Evolutionary conservation across 345 rosid genomes (phyloP).

Genomic region (Lepidium aucheri): DNA sequence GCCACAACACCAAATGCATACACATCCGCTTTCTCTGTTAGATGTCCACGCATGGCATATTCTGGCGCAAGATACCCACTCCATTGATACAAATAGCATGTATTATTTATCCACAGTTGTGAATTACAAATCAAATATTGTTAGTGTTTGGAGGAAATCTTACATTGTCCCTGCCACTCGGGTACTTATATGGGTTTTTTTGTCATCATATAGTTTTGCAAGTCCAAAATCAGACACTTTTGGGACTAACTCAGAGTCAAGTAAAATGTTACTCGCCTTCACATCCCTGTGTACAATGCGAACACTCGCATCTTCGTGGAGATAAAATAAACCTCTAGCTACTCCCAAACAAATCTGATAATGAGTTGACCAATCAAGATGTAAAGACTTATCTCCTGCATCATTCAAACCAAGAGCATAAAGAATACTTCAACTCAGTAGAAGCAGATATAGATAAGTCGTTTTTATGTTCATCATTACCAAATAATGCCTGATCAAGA

Average conservation of each 20-base stretch:
- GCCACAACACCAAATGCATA: too few species aligned
- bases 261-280: not conserved
- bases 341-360: slow-evolving; percentile 17
- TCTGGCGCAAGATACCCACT: not conserved
- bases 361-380: too few species aligned
- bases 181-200: not conserved
- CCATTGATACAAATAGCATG: not conserved
- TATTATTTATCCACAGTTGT: too few species aligned
- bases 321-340: not conserved
- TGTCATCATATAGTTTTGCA: not conserved
- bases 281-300: not conserved
- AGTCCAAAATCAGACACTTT: not conserved
- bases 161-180: not conserved
- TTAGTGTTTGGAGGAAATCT: too few species aligned
- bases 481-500: slow-evolving; percentile 16
- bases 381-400: too few species aligned
- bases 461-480: not conserved
- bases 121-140: too few species aligned
- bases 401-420: too few species aligned
- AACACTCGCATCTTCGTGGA: not conserved
- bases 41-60: too few species aligned
- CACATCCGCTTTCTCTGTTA: too few species aligned
- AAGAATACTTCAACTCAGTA: not conserved
- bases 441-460: not conserved
- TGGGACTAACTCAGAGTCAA: not conserved